A percentile compares a stretch with the other conserved stretches of the same genome.
Conservation (phyloP, 2,329 filamentous ascomycete species). For the Aspergillus costaricaensis region DNA sequence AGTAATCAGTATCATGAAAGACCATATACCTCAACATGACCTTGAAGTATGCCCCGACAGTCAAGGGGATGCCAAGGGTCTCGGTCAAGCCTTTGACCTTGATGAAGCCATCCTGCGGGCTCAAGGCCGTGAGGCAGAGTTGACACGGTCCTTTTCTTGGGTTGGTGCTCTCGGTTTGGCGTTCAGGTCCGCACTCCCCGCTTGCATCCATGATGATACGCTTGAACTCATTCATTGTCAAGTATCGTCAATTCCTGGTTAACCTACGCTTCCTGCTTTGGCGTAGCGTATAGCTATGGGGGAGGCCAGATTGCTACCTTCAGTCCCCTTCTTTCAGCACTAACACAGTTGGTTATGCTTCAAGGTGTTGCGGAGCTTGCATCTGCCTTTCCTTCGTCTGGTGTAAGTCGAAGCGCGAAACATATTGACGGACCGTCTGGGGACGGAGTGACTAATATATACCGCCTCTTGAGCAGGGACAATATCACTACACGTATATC, state of each 20-base stretch:
- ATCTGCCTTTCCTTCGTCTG: slow-evolving; percentile 20
- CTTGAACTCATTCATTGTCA: background rate
- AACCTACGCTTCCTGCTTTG: slow-evolving; percentile 26
- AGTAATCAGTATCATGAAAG: no score
- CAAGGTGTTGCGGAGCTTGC: slow-evolving; percentile 17
- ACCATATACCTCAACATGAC: no score
- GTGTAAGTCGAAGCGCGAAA: slow-evolving; percentile 21
- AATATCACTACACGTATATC: slow-evolving; percentile 35
- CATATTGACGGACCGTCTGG: no score
- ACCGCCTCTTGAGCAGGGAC: background rate
- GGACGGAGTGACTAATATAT: no score
- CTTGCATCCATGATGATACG: background rate
- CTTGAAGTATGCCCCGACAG: no score
- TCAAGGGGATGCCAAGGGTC: no score
- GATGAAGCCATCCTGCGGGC: no score
- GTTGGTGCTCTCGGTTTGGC: slow-evolving; percentile 28
- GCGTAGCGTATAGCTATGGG: slow-evolving; percentile 26
- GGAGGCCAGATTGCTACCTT: slow-evolving; percentile 27
- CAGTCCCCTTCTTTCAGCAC: slow-evolving; percentile 21
- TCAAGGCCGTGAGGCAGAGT: no score
- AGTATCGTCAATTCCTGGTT: slow-evolving; percentile 31
- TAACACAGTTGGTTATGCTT: slow-evolving; percentile 27
- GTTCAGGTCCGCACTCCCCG: slow-evolving; percentile 21
- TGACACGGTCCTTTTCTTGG: slow-evolving; percentile 23
- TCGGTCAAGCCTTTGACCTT: no score